Conservation (phyloP, 2,329 filamentous ascomycete species). For the Leptosphaerulina australis region DNA sequence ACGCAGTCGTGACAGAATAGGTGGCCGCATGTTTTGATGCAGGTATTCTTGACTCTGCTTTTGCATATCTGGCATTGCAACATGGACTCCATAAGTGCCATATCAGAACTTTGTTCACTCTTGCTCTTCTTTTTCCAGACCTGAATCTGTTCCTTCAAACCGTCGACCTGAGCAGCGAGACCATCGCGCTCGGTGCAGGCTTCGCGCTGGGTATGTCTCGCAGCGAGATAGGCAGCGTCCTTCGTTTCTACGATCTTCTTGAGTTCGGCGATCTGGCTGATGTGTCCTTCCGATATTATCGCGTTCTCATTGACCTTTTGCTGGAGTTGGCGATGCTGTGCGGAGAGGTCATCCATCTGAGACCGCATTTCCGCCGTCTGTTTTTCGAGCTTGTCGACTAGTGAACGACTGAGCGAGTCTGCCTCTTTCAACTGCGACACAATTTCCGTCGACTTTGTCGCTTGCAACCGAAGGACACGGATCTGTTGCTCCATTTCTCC, state of each 20-base stretch:
- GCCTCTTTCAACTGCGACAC: constrained; percentile 91
- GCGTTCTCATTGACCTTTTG: constrained; percentile 71
- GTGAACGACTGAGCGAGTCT: constrained; percentile 74
- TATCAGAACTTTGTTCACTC: constrained; percentile 80
- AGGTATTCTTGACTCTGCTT: constrained; percentile 91
- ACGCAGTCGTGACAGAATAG: constrained; percentile 92
- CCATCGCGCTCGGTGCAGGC: constrained; percentile 77
- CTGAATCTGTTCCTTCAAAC: constrained; percentile 81
- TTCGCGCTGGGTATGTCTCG: constrained; percentile 65
- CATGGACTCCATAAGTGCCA: constrained; percentile 79
- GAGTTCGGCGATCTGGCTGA: constrained; percentile 77
- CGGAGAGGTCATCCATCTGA: constrained; percentile 70
- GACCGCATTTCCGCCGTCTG: constrained; percentile 84
- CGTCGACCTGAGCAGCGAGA: constrained; percentile 75
- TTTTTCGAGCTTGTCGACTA: constrained; percentile 87
- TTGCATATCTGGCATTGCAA: constrained; percentile 92
- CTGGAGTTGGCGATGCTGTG: constrained; percentile 78
- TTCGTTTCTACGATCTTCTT: constrained; percentile 76
- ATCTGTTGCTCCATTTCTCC: constrained; percentile 84
- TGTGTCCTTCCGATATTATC: constrained; percentile 73
- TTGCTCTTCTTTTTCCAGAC: constrained; percentile 82
- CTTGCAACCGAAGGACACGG: constrained; percentile 77
- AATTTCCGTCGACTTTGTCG: constrained; percentile 89
- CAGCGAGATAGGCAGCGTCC: constrained; percentile 70
- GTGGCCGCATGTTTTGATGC: constrained; percentile 91